These are phyloP conservation scores for Suhomyces wounanorum DNA, from an alignment of 1,139 yeast species.

Conservation along the genomic window DNA sequence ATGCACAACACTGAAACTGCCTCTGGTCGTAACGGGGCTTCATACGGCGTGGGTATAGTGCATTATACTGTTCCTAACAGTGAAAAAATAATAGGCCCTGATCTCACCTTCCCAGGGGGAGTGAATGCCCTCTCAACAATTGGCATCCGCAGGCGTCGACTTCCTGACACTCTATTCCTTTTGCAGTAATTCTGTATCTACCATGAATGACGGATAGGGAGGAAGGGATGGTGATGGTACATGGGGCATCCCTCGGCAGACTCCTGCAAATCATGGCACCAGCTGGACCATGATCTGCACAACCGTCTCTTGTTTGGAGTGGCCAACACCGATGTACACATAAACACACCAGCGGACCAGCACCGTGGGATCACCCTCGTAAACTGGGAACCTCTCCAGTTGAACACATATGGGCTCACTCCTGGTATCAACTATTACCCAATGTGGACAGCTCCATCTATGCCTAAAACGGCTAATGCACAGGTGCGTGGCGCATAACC, in stretches of 20 bases:
- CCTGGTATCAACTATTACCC: conserved; percentile 6
- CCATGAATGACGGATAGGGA: neutral
- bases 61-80: neutral
- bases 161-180: conserved; percentile 3
- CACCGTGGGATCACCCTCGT: too few relatives aligned
- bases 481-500: conserved; percentile 9
- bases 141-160: neutral
- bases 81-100: neutral
- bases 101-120: neutral
- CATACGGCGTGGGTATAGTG: neutral
- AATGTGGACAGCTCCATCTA: conserved; percentile 4
- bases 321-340: too few relatives aligned
- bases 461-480: conserved; percentile 11
- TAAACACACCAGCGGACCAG: too few relatives aligned
- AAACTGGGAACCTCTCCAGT: too few relatives aligned
- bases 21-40: neutral
- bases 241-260: too few relatives aligned
- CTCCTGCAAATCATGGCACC: too few relatives aligned
- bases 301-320: too few relatives aligned
- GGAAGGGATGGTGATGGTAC: neutral
- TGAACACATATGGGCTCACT: neutral
- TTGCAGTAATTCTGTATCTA: conserved; percentile 5
- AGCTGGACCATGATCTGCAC: too few relatives aligned
- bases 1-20: neutral
- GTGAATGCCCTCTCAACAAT: conserved; percentile 1